Percentiles rank a stretch among this genome's conserved stretches.
phyloP scores from a whole-genome alignment of 495 filamentous ascomycete species.

The Xanthoparmelia taractica region DNA sequence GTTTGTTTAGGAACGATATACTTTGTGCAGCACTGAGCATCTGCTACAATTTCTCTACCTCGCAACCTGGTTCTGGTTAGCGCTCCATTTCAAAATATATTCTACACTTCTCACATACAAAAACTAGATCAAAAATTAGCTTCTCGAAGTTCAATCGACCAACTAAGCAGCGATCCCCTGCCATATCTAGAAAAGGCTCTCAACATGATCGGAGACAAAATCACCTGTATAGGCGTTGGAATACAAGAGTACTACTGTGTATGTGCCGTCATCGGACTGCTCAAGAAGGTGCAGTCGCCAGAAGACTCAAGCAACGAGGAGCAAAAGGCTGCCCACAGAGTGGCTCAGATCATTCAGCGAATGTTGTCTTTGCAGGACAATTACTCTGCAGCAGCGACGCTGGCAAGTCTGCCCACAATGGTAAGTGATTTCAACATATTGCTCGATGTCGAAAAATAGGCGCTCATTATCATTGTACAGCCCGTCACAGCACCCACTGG shows the following conservation, averaged over 20 bases:
- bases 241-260: conserved; percentile 33
- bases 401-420: conserved; percentile 21
- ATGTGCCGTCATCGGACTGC: conserved; percentile 23
- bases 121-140: conserved; percentile 1
- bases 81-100: too few relatives aligned
- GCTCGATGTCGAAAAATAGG: background rate
- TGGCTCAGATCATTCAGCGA: conserved; percentile 9
- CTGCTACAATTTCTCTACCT: conserved; percentile 12
- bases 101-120: background rate
- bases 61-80: conserved; percentile 5
- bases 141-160: conserved; percentile 7
- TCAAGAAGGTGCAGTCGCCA: conserved; percentile 9
- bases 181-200: conserved; percentile 28
- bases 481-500: background rate
- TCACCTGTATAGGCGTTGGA: conserved; percentile 29
- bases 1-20: conserved; percentile 14
- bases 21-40: conserved; percentile 18
- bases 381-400: conserved; percentile 19
- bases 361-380: conserved; percentile 16
- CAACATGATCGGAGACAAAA: conserved; percentile 28
- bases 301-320: conserved; percentile 8
- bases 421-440: background rate
- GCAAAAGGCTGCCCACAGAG: conserved; percentile 1
- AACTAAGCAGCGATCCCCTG: conserved; percentile 9
- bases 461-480: background rate